phyloP scores from a whole-genome alignment of 2,329 filamentous ascomycete species.

The Hymenoscyphus fructigenus region DNA sequence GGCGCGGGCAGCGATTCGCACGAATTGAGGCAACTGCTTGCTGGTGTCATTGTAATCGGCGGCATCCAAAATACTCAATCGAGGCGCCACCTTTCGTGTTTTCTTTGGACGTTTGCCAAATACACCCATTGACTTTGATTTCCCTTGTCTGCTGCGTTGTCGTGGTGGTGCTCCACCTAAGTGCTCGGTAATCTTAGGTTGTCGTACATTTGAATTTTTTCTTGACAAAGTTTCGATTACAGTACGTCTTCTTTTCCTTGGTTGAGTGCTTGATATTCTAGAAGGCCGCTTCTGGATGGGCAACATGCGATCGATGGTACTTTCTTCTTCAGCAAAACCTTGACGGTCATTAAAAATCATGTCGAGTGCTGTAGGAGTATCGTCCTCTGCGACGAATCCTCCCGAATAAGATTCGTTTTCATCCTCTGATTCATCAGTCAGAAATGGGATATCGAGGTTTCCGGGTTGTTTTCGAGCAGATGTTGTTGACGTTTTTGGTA shows the following conservation, averaged over 20 bases:
- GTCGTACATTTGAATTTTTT: slow-evolving; percentile 15
- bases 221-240: slow-evolving; percentile 12
- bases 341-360: slow-evolving; percentile 23
- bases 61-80: slow-evolving; percentile 61
- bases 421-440: slow-evolving; percentile 32
- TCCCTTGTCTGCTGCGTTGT: neutral
- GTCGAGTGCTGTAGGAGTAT: slow-evolving; percentile 13
- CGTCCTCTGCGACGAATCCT: slow-evolving; percentile 21
- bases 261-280: slow-evolving; percentile 4
- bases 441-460: slow-evolving; percentile 16
- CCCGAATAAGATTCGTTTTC: slow-evolving; percentile 18
- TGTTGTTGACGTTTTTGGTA: slow-evolving; percentile 22
- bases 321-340: slow-evolving; percentile 34
- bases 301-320: slow-evolving; percentile 37
- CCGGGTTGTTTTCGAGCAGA: slow-evolving; percentile 5
- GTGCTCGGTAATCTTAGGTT: slow-evolving; percentile 34
- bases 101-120: neutral
- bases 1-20: slow-evolving; percentile 61
- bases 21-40: slow-evolving; percentile 49
- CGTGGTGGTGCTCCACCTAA: slow-evolving; percentile 14
- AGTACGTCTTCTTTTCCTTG: slow-evolving; percentile 25
- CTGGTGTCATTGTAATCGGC: slow-evolving; percentile 37
- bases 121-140: neutral
- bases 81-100: slow-evolving; percentile 38
- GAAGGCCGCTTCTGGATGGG: slow-evolving; percentile 30